Conservation (phyloP, 2,329 filamentous ascomycete species). For the Colletotrichum ledebouriae region DNA sequence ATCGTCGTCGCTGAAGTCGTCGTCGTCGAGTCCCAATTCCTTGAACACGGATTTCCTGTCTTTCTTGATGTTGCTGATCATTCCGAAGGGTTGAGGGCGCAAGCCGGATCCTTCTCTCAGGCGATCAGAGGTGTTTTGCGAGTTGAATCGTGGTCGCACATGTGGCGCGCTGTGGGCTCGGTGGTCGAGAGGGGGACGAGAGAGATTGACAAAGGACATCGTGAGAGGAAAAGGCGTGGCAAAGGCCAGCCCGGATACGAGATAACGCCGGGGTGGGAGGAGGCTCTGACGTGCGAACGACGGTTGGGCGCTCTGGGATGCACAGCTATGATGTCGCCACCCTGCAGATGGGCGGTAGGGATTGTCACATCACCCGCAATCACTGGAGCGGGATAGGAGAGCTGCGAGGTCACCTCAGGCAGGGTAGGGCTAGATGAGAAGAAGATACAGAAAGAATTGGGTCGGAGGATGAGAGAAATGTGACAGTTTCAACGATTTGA, state of each 20-base stretch:
- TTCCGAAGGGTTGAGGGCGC: conserved; percentile 54
- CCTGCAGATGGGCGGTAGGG: conserved; percentile 37
- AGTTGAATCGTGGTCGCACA: conserved; percentile 64
- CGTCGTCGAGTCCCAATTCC: conserved; percentile 62
- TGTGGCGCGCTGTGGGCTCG: conserved; percentile 42
- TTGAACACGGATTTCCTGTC: conserved; percentile 66
- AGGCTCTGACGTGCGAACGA: conserved; percentile 28
- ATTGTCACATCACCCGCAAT: conserved; percentile 35
- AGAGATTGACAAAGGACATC: conserved; percentile 41
- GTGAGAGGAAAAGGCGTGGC: conserved; percentile 24
- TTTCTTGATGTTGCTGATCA: conserved; percentile 61
- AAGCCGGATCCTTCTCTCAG: conserved; percentile 62
- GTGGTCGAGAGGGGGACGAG: conserved; percentile 36
- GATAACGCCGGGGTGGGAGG: conserved; percentile 22
- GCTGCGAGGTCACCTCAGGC: conserved; percentile 30
- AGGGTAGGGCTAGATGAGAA: conserved; percentile 1
- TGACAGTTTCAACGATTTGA: conserved; percentile 5
- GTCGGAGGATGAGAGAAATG: not conserved
- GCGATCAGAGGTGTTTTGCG: conserved; percentile 63
- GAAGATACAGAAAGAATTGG: conserved; percentile 1
- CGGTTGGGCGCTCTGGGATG: conserved; percentile 18
- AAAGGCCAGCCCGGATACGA: conserved; percentile 5
- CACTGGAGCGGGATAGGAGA: conserved; percentile 23
- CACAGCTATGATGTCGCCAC: conserved; percentile 42
- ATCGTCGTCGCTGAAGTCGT: conserved; percentile 49